Conservation (phyloP, 1,139 yeast species). For the Debaryomyces subglobosus region DNA sequence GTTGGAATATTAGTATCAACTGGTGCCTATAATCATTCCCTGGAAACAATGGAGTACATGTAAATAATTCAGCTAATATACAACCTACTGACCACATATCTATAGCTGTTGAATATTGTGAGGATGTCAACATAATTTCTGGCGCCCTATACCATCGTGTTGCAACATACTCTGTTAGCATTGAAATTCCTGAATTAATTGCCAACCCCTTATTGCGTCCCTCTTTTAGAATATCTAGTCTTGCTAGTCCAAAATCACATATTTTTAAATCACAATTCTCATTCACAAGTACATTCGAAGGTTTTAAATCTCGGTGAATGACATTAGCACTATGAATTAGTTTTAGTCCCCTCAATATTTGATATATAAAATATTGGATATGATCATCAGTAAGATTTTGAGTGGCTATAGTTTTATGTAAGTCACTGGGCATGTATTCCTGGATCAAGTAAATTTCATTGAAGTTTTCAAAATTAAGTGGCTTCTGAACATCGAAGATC, state of each 20-base stretch:
- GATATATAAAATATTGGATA: constrained; percentile 68
- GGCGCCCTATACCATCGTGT: constrained; percentile 85
- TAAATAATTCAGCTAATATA: constrained; percentile 66
- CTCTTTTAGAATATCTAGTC: constrained; percentile 34
- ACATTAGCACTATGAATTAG: constrained; percentile 62
- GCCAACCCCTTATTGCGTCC: constrained; percentile 44
- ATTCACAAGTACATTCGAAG: constrained; percentile 39
- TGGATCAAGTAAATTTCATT: constrained; percentile 72
- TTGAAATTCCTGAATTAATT: constrained; percentile 32
- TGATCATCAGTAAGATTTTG: constrained; percentile 64
- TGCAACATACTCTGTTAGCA: constrained; percentile 74
- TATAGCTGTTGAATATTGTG: constrained; percentile 70
- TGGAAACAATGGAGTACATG: constrained; percentile 72
- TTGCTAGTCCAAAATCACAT: constrained; percentile 60
- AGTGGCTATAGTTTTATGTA: constrained; percentile 58
- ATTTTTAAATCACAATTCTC: constrained; percentile 46
- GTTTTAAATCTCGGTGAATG: constrained; percentile 45
- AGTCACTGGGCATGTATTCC: constrained; percentile 72
- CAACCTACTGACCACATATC: constrained; percentile 85
- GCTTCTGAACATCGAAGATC: constrained; percentile 43
- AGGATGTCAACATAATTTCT: constrained; percentile 72
- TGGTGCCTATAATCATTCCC: constrained; percentile 78
- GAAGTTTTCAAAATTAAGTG: constrained; percentile 40
- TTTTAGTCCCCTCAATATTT: constrained; percentile 63
- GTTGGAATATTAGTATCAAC: constrained; percentile 58